A percentile compares a stretch with the other conserved stretches of the same genome.
phyloP scores from a whole-genome alignment of 1,139 yeast species.

The Geotrichum reessii region DNA sequence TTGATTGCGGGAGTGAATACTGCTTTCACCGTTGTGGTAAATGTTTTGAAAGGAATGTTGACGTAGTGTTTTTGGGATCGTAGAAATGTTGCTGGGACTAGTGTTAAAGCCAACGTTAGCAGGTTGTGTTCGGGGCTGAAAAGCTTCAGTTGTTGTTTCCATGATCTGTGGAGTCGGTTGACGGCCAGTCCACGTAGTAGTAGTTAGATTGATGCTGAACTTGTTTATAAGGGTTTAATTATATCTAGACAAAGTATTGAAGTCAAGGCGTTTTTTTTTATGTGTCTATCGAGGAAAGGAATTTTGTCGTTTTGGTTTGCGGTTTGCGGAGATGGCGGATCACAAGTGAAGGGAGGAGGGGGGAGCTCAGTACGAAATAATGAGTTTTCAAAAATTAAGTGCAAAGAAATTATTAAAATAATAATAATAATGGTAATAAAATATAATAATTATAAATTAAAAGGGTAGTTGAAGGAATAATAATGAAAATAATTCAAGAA shows the following conservation, averaged over 20 bases:
- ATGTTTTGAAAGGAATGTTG: neutral
- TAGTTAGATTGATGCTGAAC: too few species aligned
- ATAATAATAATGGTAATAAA: neutral
- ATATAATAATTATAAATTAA: neutral
- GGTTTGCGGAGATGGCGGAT: too few species aligned
- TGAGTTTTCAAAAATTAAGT: neutral
- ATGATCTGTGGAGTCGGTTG: neutral
- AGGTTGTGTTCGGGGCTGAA: neutral
- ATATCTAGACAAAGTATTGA: too few species aligned
- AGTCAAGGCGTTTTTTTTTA: too few species aligned
- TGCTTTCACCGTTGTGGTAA: neutral
- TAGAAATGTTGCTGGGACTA: neutral
- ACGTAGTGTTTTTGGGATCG: neutral
- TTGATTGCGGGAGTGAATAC: neutral
- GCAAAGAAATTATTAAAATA: neutral
- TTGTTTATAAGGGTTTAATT: too few species aligned
- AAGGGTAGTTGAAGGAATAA: too few species aligned
- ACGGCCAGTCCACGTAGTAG: too few species aligned
- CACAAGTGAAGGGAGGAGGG: neutral
- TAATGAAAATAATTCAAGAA: neutral
- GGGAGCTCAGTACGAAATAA: neutral
- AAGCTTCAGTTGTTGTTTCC: neutral
- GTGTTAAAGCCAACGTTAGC: neutral
- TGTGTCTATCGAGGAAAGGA: too few species aligned
- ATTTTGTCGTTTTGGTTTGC: too few species aligned